A percentile compares a stretch with the other conserved stretches of the same genome.
Evolutionary conservation across 768 basidiomycete species (phyloP).

Genomic region (Lentinula sp.): DNA sequence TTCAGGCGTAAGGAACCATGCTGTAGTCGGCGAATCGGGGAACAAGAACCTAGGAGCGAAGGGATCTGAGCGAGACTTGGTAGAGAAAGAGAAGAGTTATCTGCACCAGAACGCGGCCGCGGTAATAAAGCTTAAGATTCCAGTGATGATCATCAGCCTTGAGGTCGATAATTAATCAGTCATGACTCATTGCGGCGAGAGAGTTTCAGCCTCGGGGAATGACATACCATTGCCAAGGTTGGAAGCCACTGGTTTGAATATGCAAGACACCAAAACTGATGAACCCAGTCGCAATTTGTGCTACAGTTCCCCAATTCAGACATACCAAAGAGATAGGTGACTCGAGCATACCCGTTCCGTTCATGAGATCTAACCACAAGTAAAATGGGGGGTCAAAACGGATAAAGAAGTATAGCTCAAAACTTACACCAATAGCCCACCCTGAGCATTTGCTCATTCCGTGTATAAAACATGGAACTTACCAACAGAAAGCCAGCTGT

Average conservation of each 20-base stretch:
- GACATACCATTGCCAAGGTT: conserved; percentile 70
- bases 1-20: conserved; percentile 63
- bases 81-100: conserved; percentile 5
- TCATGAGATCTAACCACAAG: conserved; percentile 59
- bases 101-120: conserved; percentile 56
- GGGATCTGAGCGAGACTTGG: neutral
- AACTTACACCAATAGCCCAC: conserved; percentile 74
- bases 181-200: neutral
- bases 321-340: no score
- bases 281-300: conserved; percentile 64
- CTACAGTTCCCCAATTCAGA: conserved; percentile 21
- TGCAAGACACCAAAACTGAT: conserved; percentile 62
- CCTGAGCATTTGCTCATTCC: conserved; percentile 60
- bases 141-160: conserved; percentile 79
- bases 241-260: conserved; percentile 47
- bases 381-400: neutral
- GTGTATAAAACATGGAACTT: conserved; percentile 74
- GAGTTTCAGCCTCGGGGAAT: neutral
- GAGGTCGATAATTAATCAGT: neutral
- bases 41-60: conserved; percentile 57
- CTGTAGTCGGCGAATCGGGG: conserved; percentile 74
- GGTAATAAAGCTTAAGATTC: conserved; percentile 54
- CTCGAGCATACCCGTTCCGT: conserved; percentile 48
- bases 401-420: neutral
- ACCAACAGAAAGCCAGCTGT: conserved; percentile 77